Evolutionary conservation across 2,329 filamentous ascomycete genomes (phyloP), one percentile per base, ranked within the genome.

Genomic region (Aspergillus eucalypticola): DNA sequence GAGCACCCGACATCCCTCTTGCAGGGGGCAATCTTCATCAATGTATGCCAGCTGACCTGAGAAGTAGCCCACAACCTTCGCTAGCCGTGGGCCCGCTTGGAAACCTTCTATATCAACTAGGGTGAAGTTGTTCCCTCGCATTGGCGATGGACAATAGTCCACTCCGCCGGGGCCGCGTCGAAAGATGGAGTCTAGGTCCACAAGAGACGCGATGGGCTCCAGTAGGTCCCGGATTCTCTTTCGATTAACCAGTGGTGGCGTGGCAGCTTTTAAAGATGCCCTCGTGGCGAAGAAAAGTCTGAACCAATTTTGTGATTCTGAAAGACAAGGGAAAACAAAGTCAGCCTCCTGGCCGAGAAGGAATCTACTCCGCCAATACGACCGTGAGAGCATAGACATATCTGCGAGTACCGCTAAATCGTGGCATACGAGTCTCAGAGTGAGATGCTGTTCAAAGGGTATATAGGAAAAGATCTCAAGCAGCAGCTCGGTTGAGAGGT

Each of bases 361-460:
- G 38, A 66, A 64, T 19, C 60, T 57, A 25, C 29, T 54, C 21
- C 59, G 56, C 65, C 65, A 67, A 44, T 58, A 66, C 4, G 51
- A 60, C 41, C 56, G 62, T 10, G 65, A 60, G 2, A 64, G 59
- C 3, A 23, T 49, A 3, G 46, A n/a, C 8, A 58, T 11, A 1
- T 2, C 32, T 5, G 39, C 11, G 11, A 59, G 21, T 2, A 8
- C 38, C 1, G 60, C 50, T 7, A 64, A 25, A 8, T 54, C 41
- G 2, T 19, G 59, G n/a, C 55, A 58, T 19, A 57, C 56, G 8
- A 57, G 56, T 38, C 54, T 56, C 17, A 60, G 1, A 3, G 15
- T 38, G 0, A 35, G 17, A 0, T 64, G 2, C 10, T 64, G 50
- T 4, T 17, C 7, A 25, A 46, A 48, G 2, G 63, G 44, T 23